A percentile compares a stretch with the other conserved stretches of the same genome.
Evolutionary conservation across 148 eudicot genomes (phyloP).

Genomic region (Dysphania ambrosioides): DNA sequence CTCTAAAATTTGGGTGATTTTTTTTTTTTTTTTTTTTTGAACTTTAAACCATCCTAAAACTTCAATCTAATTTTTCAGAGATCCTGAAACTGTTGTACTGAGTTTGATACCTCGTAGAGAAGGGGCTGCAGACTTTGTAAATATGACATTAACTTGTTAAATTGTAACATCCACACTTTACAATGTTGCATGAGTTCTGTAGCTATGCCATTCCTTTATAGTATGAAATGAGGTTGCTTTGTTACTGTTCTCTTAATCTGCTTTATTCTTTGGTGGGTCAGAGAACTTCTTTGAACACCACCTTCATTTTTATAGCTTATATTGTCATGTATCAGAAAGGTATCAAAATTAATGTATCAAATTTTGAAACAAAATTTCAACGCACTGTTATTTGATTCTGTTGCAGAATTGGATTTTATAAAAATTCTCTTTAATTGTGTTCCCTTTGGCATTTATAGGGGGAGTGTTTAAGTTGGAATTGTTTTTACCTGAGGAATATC

Average conservation of each 20-base stretch:
- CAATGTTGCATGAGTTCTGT: background rate
- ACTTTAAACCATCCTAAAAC: too few species aligned
- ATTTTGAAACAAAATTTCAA: too few species aligned
- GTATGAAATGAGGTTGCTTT: background rate
- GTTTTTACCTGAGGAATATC: conserved; percentile 97
- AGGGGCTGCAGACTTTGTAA: background rate
- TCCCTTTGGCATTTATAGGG: conserved; percentile 42
- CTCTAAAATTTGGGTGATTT: too few species aligned
- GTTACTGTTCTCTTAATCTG: background rate
- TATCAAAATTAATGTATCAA: too few species aligned
- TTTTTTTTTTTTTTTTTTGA: too few species aligned
- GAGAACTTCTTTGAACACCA: background rate
- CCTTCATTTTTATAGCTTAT: background rate
- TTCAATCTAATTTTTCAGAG: too few species aligned
- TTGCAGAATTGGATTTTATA: background rate
- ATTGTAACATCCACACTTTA: background rate
- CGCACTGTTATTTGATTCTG: background rate
- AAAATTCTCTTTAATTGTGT: background rate
- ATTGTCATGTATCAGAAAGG: background rate
- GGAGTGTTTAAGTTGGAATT: conserved; percentile 97
- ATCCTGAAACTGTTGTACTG: too few species aligned
- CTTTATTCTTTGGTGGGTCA: background rate
- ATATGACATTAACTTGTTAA: background rate
- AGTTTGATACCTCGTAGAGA: too few species aligned
- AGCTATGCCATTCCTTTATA: background rate